phyloP scores from a whole-genome alignment of 768 basidiomycete genomes.

The Gloeophyllum trabeum region DNA sequence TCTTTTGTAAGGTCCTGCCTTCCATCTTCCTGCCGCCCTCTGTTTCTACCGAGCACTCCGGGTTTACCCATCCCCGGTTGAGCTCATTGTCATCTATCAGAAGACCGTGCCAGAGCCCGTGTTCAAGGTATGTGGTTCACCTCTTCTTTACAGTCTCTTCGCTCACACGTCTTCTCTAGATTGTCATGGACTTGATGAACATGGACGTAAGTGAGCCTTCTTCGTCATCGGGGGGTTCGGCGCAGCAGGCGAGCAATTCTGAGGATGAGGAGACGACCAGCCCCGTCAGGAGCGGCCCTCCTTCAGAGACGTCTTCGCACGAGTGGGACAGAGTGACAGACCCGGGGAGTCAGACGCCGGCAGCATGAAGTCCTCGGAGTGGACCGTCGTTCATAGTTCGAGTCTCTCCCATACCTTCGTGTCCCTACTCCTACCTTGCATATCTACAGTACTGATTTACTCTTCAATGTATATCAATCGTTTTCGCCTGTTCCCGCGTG shows the following conservation, averaged over 20 bases:
- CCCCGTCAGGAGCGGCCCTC: slow-evolving; percentile 53
- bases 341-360: slow-evolving; percentile 45
- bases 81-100: slow-evolving; percentile 91
- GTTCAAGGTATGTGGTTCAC: slow-evolving; percentile 47
- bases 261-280: slow-evolving; percentile 48
- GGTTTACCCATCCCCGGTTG: slow-evolving; percentile 90
- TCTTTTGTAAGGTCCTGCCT: slow-evolving; percentile 76
- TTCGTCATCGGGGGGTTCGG: slow-evolving; percentile 20
- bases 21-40: slow-evolving; percentile 71
- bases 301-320: slow-evolving; percentile 81
- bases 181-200: slow-evolving; percentile 77
- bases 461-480: slow-evolving; percentile 10
- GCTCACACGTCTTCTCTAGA: slow-evolving; percentile 19
- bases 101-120: slow-evolving; percentile 75
- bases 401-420: too few species aligned
- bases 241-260: slow-evolving; percentile 21
- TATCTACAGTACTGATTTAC: background rate
- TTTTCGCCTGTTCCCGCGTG: slow-evolving; percentile 9
- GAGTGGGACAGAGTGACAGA: slow-evolving; percentile 88
- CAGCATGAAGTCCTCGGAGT: slow-evolving; percentile 25
- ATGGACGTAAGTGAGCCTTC: slow-evolving; percentile 74
- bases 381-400: too few species aligned
- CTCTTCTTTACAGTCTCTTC: background rate
- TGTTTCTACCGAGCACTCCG: slow-evolving; percentile 89
- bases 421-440: background rate